Percentiles rank a stretch among this genome's conserved stretches.
Evolutionary conservation across 1,284 basidiomycete genomes (phyloP).

Genomic region (Kalmanozyma brasiliensis): DNA sequence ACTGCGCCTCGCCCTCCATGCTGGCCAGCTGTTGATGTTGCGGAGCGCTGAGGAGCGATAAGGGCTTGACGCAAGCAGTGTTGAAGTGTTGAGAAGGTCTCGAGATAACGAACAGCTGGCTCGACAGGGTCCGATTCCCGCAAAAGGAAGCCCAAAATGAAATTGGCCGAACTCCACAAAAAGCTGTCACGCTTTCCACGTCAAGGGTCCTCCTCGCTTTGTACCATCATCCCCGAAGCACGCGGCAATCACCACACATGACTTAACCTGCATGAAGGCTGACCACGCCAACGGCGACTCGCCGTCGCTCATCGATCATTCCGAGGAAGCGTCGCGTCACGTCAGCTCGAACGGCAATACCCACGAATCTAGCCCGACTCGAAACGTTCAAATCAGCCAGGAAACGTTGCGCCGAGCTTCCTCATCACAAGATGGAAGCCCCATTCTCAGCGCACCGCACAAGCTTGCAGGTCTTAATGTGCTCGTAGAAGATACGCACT

Average conservation of each 20-base stretch:
- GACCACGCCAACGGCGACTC: slow-evolving; percentile 8
- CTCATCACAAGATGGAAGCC: not conserved
- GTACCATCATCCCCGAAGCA: not conserved
- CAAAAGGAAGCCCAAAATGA: too few species aligned
- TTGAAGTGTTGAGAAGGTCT: too few species aligned
- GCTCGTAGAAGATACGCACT: not conserved
- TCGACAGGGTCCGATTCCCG: too few species aligned
- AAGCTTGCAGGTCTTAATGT: not conserved
- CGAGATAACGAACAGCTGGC: too few species aligned
- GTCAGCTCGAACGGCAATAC: not conserved
- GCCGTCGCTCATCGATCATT: slow-evolving; percentile 3
- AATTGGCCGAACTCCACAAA: too few species aligned
- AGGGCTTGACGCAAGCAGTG: not conserved
- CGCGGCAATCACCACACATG: slow-evolving; percentile 10
- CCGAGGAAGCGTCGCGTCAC: not conserved
- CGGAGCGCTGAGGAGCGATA: not conserved
- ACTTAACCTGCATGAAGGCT: slow-evolving; percentile 16
- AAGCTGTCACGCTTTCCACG: slow-evolving; percentile 6
- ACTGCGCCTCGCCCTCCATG: slow-evolving; percentile 1
- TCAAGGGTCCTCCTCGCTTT: slow-evolving; percentile 6
- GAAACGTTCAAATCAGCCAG: slow-evolving; percentile 10
- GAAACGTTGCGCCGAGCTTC: slow-evolving; percentile 24
- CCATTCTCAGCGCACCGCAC: not conserved
- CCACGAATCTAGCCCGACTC: not conserved
- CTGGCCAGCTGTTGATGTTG: not conserved